Percentiles rank a stretch among this genome's conserved stretches.
Conservation (phyloP, 169 alveolate species). For the Eimeria necatrix region DNA sequence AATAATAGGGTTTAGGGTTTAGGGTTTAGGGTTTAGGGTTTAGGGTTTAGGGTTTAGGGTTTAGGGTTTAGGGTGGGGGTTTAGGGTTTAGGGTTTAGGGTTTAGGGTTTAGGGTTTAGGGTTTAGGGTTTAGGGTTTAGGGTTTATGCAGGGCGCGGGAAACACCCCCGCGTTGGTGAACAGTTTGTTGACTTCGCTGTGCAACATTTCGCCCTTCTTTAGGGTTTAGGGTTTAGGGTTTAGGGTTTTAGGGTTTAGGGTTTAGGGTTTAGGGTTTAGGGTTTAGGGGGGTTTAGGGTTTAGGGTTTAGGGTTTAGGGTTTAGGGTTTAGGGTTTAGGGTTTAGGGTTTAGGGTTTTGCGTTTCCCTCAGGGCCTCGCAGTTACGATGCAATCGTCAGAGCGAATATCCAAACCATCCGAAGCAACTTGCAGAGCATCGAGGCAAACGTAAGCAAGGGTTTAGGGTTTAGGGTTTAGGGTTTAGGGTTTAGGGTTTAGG, state of each 20-base stretch:
- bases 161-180: no score
- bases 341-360: conserved; percentile 3
- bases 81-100: no score
- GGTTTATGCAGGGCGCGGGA: no score
- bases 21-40: background rate
- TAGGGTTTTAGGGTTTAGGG: no score
- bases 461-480: conserved; percentile 38
- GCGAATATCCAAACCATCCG: conserved; percentile 73
- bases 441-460: conserved; percentile 56
- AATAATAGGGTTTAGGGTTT: background rate
- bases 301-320: conserved; percentile 22
- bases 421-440: conserved; percentile 62
- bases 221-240: no score
- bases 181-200: no score
- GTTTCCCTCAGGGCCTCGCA: background rate
- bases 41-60: background rate
- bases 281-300: background rate
- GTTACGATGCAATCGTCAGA: conserved; percentile 27
- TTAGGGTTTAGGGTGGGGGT: conserved; percentile 24
- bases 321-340: conserved; percentile 49
- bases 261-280: background rate
- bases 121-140: conserved; percentile 4
- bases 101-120: background rate
- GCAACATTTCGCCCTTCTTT: no score
- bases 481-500: conserved; percentile 26